Conservation (phyloP, 257 asterid species). For the Capsicum baccatum region DNA sequence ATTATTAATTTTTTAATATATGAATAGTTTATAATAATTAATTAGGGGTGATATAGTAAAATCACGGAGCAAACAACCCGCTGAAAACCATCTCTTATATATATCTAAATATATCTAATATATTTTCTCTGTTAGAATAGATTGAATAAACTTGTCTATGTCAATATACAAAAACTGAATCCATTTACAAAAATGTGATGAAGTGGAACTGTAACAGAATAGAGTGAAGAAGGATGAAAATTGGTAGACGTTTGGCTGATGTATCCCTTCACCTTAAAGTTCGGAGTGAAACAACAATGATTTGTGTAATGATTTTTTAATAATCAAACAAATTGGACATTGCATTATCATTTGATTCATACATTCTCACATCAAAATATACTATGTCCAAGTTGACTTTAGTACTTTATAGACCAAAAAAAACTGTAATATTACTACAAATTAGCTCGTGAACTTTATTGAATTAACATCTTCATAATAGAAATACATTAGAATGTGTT, state of each 20-base stretch:
- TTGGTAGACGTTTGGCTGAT: neutral
- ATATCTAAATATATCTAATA: too few relatives aligned
- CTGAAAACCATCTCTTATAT: too few relatives aligned
- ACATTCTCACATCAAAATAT: constrained; percentile 4
- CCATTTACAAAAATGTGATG: neutral
- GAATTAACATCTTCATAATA: neutral
- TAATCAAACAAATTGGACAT: neutral
- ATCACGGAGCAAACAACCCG: too few relatives aligned
- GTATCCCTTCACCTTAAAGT: neutral
- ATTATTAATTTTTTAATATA: too few relatives aligned
- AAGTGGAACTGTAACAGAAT: neutral
- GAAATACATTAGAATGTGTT: neutral
- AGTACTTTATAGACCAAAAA: neutral
- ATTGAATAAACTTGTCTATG: neutral
- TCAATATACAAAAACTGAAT: neutral
- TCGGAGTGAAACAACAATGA: neutral
- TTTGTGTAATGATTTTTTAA: neutral
- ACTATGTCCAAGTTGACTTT: neutral
- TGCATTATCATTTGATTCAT: neutral
- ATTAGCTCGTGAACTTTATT: neutral
- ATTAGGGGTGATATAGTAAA: too few relatives aligned
- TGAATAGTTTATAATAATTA: too few relatives aligned
- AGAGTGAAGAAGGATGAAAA: neutral
- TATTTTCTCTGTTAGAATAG: neutral
- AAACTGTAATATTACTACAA: neutral